These are phyloP conservation scores for Acanthamoeba sp. DNA, from an alignment of 208 protist species.

Conservation along the genomic window DNA sequence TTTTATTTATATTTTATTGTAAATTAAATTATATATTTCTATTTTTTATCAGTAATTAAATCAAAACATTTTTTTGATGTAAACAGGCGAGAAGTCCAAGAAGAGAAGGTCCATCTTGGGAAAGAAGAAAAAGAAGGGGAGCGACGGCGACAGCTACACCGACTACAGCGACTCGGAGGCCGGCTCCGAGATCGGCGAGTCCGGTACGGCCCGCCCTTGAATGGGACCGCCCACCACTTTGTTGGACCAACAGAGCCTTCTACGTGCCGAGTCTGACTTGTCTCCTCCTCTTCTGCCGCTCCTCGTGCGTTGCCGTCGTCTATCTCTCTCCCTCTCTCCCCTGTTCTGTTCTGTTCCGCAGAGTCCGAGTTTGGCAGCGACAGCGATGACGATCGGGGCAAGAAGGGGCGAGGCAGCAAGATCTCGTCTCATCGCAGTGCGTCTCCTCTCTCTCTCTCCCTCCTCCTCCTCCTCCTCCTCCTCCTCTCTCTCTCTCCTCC, in stretches of 20 bases:
- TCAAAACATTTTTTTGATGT: not conserved
- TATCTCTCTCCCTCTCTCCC: too few relatives aligned
- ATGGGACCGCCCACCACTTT: not conserved
- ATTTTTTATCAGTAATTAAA: too few relatives aligned
- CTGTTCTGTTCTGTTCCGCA: not conserved
- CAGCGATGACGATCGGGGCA: not conserved
- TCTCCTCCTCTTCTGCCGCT: too few relatives aligned
- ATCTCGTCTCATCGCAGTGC: not conserved
- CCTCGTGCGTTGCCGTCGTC: too few relatives aligned
- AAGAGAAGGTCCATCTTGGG: not conserved
- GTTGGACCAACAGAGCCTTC: too few relatives aligned
- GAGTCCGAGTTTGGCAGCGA: constrained; percentile 5
- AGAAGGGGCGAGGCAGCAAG: not conserved
- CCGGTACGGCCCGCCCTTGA: not conserved
- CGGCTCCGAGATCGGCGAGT: not conserved
- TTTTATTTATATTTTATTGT: not conserved
- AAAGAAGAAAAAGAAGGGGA: constrained; percentile 34
- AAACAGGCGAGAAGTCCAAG: not conserved
- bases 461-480: not conserved
- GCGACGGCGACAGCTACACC: constrained; percentile 19
- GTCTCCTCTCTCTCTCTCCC: not conserved
- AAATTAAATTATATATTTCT: too few relatives aligned
- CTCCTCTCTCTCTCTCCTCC: not conserved
- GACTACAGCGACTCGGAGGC: constrained; percentile 29
- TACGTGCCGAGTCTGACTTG: too few relatives aligned